Evolutionary conservation across 768 basidiomycete species (phyloP).

Genomic region (Suillus variegatus): DNA sequence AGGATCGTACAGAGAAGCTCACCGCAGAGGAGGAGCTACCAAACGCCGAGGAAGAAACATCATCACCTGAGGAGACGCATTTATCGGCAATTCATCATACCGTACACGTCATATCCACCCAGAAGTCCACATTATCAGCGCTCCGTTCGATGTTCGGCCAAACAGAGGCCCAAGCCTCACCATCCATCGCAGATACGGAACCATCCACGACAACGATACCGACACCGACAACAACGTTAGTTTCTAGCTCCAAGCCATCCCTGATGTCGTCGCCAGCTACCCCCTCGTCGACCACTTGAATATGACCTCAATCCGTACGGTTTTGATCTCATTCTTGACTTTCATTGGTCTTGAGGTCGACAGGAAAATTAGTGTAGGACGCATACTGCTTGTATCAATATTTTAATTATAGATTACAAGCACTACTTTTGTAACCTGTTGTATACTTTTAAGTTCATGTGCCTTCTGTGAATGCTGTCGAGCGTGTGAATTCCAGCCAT

Average conservation of each 20-base stretch:
- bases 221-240: background rate
- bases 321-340: conserved; percentile 70
- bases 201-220: background rate
- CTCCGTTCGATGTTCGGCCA: conserved; percentile 27
- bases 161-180: conserved; percentile 10
- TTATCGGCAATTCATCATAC: conserved; percentile 1
- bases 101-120: conserved; percentile 7
- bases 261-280: conserved; percentile 8
- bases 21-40: conserved; percentile 19
- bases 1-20: conserved; percentile 26
- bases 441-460: background rate
- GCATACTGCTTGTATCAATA: conserved; percentile 1
- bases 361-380: background rate
- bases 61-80: conserved; percentile 19
- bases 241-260: conserved; percentile 12
- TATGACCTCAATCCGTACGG: conserved; percentile 77
- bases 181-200: background rate
- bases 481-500: background rate
- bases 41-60: conserved; percentile 30
- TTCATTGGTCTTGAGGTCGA: conserved; percentile 54
- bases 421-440: background rate
- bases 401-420: conserved; percentile 4
- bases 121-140: conserved; percentile 22
- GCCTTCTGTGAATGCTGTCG: background rate
- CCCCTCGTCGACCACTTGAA: conserved; percentile 17